These are phyloP conservation scores for Carallia pectinifolia DNA, from an alignment of 345 rosid species.

Conservation along the genomic window DNA sequence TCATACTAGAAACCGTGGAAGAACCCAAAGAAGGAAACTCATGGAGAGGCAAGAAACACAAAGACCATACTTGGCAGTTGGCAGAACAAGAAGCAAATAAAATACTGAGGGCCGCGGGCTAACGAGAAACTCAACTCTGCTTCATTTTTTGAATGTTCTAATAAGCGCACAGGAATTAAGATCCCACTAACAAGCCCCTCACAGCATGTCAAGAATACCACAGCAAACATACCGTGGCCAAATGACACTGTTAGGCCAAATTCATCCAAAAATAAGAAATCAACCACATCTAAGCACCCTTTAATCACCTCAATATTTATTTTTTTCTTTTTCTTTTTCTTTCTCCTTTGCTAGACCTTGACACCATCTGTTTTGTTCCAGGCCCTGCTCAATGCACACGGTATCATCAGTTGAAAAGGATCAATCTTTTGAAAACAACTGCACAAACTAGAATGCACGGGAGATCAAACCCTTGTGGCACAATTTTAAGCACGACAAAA, in stretches of 20 bases:
- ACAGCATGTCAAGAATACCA: constrained; percentile 30
- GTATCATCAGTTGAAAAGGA: constrained; percentile 30
- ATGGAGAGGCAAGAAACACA: too few species aligned
- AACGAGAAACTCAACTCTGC: constrained; percentile 17
- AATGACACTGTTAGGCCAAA: constrained; percentile 23
- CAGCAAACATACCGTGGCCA: constrained; percentile 26
- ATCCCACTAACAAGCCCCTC: constrained; percentile 25
- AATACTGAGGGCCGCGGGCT: constrained; percentile 7
- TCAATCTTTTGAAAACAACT: constrained; percentile 13
- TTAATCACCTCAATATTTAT: background rate
- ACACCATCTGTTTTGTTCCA: constrained; percentile 25
- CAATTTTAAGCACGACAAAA: constrained; percentile 1
- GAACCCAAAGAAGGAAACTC: too few species aligned
- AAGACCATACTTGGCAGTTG: too few species aligned
- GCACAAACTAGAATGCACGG: constrained; percentile 28
- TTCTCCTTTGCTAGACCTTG: background rate
- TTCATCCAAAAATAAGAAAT: constrained; percentile 22
- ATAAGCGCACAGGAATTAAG: constrained; percentile 5
- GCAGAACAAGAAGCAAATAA: too few species aligned
- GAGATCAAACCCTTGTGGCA: constrained; percentile 7
- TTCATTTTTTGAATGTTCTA: constrained; percentile 18
- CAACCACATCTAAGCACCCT: constrained; percentile 14
- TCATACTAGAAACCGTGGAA: too few species aligned
- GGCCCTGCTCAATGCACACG: constrained; percentile 35
- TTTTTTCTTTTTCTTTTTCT: background rate